Evolutionary conservation across 331 rosid species (phyloP).

Genomic region (Pyrus hybrid): DNA sequence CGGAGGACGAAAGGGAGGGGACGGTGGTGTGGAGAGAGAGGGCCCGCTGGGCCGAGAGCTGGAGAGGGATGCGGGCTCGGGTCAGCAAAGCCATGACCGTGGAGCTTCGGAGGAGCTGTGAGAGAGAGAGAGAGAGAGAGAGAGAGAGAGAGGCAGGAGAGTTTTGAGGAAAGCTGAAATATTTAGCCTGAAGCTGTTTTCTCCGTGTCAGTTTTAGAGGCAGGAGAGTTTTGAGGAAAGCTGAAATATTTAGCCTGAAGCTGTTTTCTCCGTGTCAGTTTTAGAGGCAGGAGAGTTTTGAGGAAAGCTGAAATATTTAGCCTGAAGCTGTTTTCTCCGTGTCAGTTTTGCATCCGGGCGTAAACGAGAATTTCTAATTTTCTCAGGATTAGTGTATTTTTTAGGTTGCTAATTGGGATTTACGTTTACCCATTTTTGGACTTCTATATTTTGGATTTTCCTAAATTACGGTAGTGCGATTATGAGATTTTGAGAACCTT

Average conservation of each 20-base stretch:
- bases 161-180: neutral
- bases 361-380: neutral
- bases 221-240: too few species aligned
- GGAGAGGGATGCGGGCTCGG: slow-evolving; percentile 50
- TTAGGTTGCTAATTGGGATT: too few species aligned
- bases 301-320: neutral
- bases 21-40: slow-evolving; percentile 42
- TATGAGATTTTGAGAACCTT: neutral
- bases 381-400: neutral
- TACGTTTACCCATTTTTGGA: too few species aligned
- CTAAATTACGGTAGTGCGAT: neutral
- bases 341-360: neutral
- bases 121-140: too few species aligned
- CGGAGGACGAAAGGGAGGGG: slow-evolving; percentile 32
- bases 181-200: neutral
- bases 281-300: too few species aligned
- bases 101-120: neutral
- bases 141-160: too few species aligned
- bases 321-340: neutral
- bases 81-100: slow-evolving; percentile 36
- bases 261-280: neutral
- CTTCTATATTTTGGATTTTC: neutral
- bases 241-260: neutral
- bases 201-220: neutral
- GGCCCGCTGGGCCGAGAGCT: slow-evolving; percentile 41